phyloP scores from a whole-genome alignment of 208 protist species.

The Naegleria lovaniensis region DNA sequence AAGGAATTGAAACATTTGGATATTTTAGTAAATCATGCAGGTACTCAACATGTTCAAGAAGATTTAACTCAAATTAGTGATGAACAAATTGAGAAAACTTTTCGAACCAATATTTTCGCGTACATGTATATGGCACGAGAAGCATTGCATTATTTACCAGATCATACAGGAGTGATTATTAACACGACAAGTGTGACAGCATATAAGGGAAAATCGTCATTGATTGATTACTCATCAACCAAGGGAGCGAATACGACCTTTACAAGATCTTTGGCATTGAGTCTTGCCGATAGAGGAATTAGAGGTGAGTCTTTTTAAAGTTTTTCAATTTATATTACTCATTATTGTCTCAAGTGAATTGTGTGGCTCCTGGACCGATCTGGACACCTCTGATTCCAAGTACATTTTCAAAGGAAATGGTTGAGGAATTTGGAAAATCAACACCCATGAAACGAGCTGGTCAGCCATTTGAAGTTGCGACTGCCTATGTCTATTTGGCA shows the following conservation, averaged over 20 bases:
- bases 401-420: conserved; percentile 24
- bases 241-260: conserved; percentile 51
- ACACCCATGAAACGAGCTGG: conserved; percentile 41
- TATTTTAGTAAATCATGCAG: conserved; percentile 48
- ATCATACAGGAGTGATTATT: conserved; percentile 42
- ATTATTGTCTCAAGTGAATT: conserved; percentile 42
- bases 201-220: conserved; percentile 35
- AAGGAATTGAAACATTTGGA: conserved; percentile 31
- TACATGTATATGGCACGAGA: conserved; percentile 43
- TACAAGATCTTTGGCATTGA: conserved; percentile 42
- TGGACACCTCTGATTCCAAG: conserved; percentile 44
- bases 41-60: conserved; percentile 31
- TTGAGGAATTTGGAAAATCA: conserved; percentile 40
- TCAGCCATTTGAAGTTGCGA: conserved; percentile 45
- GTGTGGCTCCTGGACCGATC: conserved; percentile 51
- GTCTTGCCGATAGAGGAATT: conserved; percentile 41
- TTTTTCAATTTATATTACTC: no score
- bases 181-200: conserved; percentile 43
- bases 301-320: no score
- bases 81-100: conserved; percentile 47
- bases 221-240: conserved; percentile 51
- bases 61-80: conserved; percentile 42
- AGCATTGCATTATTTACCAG: conserved; percentile 36
- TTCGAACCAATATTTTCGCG: conserved; percentile 49
- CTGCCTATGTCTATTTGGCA: conserved; percentile 48